Base-by-base conservation (phyloP, 371 early-diverging fungal species). In the Apophysomyces elegans region DNA sequence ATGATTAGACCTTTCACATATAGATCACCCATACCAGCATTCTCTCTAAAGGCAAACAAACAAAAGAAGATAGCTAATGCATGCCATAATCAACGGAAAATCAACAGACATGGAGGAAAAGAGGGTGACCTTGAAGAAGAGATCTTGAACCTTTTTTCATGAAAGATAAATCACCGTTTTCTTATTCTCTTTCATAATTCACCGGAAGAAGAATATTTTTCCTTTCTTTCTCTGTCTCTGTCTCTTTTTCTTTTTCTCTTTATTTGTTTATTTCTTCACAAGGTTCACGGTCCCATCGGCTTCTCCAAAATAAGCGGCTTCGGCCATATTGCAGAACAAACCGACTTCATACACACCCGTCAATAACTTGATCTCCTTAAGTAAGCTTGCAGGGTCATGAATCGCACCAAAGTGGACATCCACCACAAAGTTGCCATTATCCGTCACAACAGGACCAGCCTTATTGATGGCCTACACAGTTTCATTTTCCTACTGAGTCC, bases 381-480 rank as follows among this genome's bases (percentile, higher is more conserved):
- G 79, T 12, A 92, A 69, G 8, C 73, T 67, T 12, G 39, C 70
- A 7, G 90, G 87, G 38, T 90, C 82, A 5, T 75, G 45, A 64
- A 93, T 88, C 14, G 77, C 67, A 13, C 92, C 93, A 73, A 96
- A 90, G 16, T 90, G 78, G 1, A 86, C 91, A 78, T 97, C 97
- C 37, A 97, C 72, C 36, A 96, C 82, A 71, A 95, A 89, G 77
- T 95, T 95, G 8, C 96, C 95, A 63, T 93, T 93, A 73, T 97
- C 97, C 13, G 95, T 95, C 1, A 96, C 91, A 16, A 95, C 92
- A 0, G 97, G 97, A 3, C 97, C 97, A 0, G 97, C 97, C 78
- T 96, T 96, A 18, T 85, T 59, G 41, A 56, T 32, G 18, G 66
- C 60, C 47, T 47, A 38, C 11, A 62, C 3, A 26, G 32, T 26